Evolutionary conservation across 2,329 filamentous ascomycete species (phyloP), one percentile per base, ranked within the genome.

Genomic region (Albifimbria verrucaria): DNA sequence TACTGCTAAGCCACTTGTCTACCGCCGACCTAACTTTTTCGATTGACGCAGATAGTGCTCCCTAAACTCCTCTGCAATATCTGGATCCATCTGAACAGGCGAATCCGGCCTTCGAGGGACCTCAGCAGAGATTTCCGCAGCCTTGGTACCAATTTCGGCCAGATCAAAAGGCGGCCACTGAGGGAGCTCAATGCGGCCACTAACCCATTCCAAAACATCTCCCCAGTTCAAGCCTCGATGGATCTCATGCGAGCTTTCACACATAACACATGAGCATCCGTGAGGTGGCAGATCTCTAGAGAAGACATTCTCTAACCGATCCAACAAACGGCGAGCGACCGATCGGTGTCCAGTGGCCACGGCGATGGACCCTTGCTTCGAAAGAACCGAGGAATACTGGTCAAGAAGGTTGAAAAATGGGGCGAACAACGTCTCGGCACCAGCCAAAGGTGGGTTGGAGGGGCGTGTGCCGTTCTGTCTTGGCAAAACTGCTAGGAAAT

Each of bases 301-400:
- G 71, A 99, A 97, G 9, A 99, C 92, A 52, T 93, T 90, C 67
- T 97, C 93, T 4, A 99, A 78, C 36, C 94, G 85, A 71, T 99
- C 93, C 5, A 97, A 80, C 22, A 97, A 74, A 49, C 92, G 84
- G 5, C 94, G 86, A 3, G 94, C 94, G n/a, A 97, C 89, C 0
- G 93, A 97, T 51, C 90, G 86, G 69, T 97, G 96, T 6, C 94
- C 94, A 0, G 93, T 97, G 17, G 94, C 94, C 2, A 97, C 94
- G 2, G 94, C 94, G 5, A 99, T 76, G 0, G 93, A 97, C 3
- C 94, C 94, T 61, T 89, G 90, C 57, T 88, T 92, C 42, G 81
- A 77, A 57, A 97, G 79, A 4, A 99, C 92, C 3, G 83, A 81
- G 57, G 88, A 83, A 66, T 96, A 97, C 64, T 96, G 89, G 59